Percentiles rank a stretch among this genome's conserved stretches.
These are phyloP conservation scores for Suillus subalutaceus DNA, from an alignment of 768 basidiomycete species.

Conservation along the genomic window DNA sequence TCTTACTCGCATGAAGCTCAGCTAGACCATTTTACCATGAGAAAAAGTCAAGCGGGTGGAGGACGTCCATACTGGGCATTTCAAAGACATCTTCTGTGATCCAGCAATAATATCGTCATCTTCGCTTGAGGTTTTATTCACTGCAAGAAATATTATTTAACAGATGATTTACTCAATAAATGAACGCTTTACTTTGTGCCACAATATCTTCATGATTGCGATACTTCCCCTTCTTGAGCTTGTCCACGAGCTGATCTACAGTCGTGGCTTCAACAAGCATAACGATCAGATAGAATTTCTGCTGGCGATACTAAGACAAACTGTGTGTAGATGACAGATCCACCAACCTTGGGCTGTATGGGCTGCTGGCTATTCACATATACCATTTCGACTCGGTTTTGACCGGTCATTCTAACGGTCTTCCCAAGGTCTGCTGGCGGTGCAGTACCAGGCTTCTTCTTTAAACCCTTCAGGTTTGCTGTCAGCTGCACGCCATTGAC, in stretches of 20 bases:
- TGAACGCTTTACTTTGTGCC: slow-evolving; percentile 58
- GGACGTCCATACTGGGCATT: slow-evolving; percentile 77
- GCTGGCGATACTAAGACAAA: slow-evolving; percentile 12
- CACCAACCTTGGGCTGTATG: slow-evolving; percentile 65
- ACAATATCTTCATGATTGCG: slow-evolving; percentile 65
- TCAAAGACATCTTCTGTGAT: slow-evolving; percentile 86
- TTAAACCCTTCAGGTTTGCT: slow-evolving; percentile 86
- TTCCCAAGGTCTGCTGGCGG: slow-evolving; percentile 78
- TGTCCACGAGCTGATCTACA: slow-evolving; percentile 70
- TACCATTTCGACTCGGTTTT: slow-evolving; percentile 82
- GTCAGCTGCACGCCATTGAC: slow-evolving; percentile 70
- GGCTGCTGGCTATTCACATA: slow-evolving; percentile 90
- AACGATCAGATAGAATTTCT: slow-evolving; percentile 88
- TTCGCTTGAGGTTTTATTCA: slow-evolving; percentile 57
- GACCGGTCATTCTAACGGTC: slow-evolving; percentile 40
- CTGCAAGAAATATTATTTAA: slow-evolving; percentile 37
- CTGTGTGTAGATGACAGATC: slow-evolving; percentile 1
- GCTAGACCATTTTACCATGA: slow-evolving; percentile 39
- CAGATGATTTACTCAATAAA: background rate
- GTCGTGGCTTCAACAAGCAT: slow-evolving; percentile 82
- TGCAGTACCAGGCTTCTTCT: slow-evolving; percentile 93
- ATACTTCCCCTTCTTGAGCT: slow-evolving; percentile 68
- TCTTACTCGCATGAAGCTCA: slow-evolving; percentile 84
- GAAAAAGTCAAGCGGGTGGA: slow-evolving; percentile 7
- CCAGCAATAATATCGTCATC: slow-evolving; percentile 95